Evolutionary conservation across 495 filamentous ascomycete species (phyloP), one percentile per base, ranked within the genome.

Genomic region (Hypoxylon lienhwacheense): DNA sequence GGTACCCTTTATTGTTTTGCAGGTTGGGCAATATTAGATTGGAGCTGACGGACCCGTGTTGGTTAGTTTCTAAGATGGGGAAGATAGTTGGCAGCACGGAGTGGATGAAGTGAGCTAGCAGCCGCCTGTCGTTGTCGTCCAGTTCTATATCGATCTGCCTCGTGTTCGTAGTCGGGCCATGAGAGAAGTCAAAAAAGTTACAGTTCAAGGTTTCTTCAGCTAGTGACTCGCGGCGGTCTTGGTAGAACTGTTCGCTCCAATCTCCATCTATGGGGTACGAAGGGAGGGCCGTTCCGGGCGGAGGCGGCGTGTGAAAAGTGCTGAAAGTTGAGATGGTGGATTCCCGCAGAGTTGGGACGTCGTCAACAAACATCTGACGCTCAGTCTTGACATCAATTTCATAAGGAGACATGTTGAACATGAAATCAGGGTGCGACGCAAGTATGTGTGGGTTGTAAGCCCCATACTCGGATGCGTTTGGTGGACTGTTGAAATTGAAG

Each of bases 381-480:
- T 96, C 90, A 0, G 93, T 97, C 78, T 88, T 91, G 73, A 97
- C 86, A 68, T 98, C 93, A 52, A 97, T 85, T 67, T 97, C 92
- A 66, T 95, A 97, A 0, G 90, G 89, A 12, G 85, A 79, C 71
- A 81, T 85, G 66, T 57, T 75, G 36, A 73, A 76, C 73, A 77
- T 77, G 67, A 75, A 79, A 20, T 77, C 74, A 43, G 65, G 57
- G 20, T 70, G 66, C 16, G 65, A 65, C 15, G 65, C 59, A 36
- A 68, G 55, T 45, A 77, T 55, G 57, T 74, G 78, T 37, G 77
- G 76, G 52, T 79, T 78, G 71, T 83, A 88, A 36, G 79, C 66
- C 11, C 83, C 80, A 67, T 82, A 88, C 33, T 86, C 82, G 40
- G 75, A 63, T 29, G 76, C 77, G 37, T 74, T 70, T 4, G 84